Percentiles rank a stretch among this genome's conserved stretches.
These are phyloP conservation scores for Cercospora berteroae DNA, from an alignment of 2,329 filamentous ascomycete species.

Conservation along the genomic window DNA sequence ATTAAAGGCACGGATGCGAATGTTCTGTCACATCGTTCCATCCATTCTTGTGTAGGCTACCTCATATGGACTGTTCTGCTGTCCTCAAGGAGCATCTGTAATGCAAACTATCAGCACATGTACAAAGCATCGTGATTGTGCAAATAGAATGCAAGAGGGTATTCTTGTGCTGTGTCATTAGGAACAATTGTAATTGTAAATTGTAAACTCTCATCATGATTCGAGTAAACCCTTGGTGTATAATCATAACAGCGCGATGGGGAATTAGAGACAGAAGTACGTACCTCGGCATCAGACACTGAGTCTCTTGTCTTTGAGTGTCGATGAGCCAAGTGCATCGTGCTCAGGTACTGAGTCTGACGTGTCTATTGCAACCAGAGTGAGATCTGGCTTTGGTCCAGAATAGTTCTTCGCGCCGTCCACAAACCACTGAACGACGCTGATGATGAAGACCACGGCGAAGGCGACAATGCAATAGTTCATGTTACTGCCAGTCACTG, in stretches of 20 bases:
- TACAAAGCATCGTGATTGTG: not conserved
- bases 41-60: not conserved
- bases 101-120: not conserved
- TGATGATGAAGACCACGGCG: slow-evolving; percentile 57
- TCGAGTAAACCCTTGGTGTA: slow-evolving; percentile 25
- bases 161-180: slow-evolving; percentile 21
- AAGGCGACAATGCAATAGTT: slow-evolving; percentile 61
- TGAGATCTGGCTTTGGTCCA: slow-evolving; percentile 45
- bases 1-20: no score
- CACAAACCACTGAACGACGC: slow-evolving; percentile 58
- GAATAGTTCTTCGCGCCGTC: slow-evolving; percentile 62
- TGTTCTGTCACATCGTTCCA: no score
- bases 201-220: slow-evolving; percentile 25
- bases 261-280: slow-evolving; percentile 7
- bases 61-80: not conserved
- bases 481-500: slow-evolving; percentile 67
- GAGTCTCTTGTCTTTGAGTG: slow-evolving; percentile 11
- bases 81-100: not conserved
- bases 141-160: not conserved
- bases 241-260: slow-evolving; percentile 25
- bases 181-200: slow-evolving; percentile 33
- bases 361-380: slow-evolving; percentile 31
- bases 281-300: slow-evolving; percentile 20
- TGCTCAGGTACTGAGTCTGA: slow-evolving; percentile 18
- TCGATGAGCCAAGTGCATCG: slow-evolving; percentile 12